These are phyloP conservation scores for Phanerochaete carnosa DNA, from an alignment of 768 basidiomycete species.

Conservation along the genomic window DNA sequence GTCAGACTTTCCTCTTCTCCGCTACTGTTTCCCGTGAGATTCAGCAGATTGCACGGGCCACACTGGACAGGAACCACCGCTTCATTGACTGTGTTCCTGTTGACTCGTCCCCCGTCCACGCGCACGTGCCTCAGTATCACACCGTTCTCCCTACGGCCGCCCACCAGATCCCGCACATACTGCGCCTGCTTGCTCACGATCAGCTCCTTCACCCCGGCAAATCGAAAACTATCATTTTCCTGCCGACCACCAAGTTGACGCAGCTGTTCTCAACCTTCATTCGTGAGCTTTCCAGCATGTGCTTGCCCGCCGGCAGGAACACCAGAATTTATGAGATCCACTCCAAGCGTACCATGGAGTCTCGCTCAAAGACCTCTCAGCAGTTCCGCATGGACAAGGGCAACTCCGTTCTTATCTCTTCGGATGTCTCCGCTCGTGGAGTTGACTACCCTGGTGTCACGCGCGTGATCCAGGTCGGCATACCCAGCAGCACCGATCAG, in stretches of 20 bases:
- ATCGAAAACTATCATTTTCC: constrained; percentile 81
- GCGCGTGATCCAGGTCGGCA: constrained; percentile 87
- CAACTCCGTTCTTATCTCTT: constrained; percentile 69
- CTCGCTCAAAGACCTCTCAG: constrained; percentile 54
- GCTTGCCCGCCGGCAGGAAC: constrained; percentile 47
- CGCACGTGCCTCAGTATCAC: constrained; percentile 78
- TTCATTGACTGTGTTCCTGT: constrained; percentile 73
- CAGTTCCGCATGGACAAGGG: constrained; percentile 53
- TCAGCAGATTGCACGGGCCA: constrained; percentile 60
- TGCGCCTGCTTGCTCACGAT: constrained; percentile 84
- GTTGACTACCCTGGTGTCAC: constrained; percentile 89
- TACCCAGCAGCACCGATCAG: constrained; percentile 63
- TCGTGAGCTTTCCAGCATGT: constrained; percentile 38
- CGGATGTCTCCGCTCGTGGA: constrained; percentile 86
- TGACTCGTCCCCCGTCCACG: constrained; percentile 61
- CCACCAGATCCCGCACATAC: constrained; percentile 74
- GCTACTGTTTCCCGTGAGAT: constrained; percentile 79
- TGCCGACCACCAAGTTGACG: constrained; percentile 83
- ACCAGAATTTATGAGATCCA: constrained; percentile 79
- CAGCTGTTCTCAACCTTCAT: constrained; percentile 69
- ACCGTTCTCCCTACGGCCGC: constrained; percentile 64
- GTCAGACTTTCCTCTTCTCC: constrained; percentile 92
- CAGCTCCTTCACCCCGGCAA: constrained; percentile 64
- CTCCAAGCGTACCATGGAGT: constrained; percentile 63
- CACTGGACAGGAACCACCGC: constrained; percentile 56